Evolutionary conservation across 2,329 filamentous ascomycete species (phyloP), one percentile per base, ranked within the genome.

Genomic region (Tothia fuscella): DNA sequence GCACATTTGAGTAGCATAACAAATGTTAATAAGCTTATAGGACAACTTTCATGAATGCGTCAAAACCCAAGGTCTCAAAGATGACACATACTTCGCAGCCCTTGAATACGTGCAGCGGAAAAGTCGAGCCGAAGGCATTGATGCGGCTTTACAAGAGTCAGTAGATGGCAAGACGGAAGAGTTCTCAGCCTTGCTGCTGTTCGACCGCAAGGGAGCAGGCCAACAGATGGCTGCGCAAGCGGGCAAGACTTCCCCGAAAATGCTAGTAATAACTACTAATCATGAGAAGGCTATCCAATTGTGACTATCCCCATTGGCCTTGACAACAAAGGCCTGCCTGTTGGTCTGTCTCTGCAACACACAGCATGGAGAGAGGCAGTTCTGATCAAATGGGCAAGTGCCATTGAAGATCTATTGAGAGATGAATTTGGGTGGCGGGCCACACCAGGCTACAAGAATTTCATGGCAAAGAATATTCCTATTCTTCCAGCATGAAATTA

Each of bases 21-120:
- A n/a, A n/a, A n/a, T n/a, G n/a, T n/a, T n/a, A n/a, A n/a, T n/a
- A n/a, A n/a, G n/a, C n/a, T n/a, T n/a, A n/a, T n/a, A n/a, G 57
- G 81, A 87, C 48, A 72, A 72, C 6, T 80, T 87, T 53, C 63
- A 78, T 12, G 77, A 74, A 0, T 77, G 74, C 1, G 62, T 80
- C 3, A 70, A 65, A 22, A 73, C 72, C 1, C 70, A 72, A 41
- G 81, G 81, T 5, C 50, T 68, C 12, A 71, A 68, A 59, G 65
- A 85, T 49, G 70, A 76, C 43, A 80, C 70, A 0, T 87, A 86
- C 58, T 76, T 61, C 53, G 68, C 81, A 50, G 81, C 82, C 0
- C 63, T 87, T 0, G 54, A 62, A 0, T 86, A 78, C 58, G 70
- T 63, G 39, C 76, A 70, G 21, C 68, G 68, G 28, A 69, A 61